Percentiles rank a stretch among this genome's conserved stretches.
phyloP scores from a whole-genome alignment of 257 asterid genomes.

The Orobanche coerulescens region DNA sequence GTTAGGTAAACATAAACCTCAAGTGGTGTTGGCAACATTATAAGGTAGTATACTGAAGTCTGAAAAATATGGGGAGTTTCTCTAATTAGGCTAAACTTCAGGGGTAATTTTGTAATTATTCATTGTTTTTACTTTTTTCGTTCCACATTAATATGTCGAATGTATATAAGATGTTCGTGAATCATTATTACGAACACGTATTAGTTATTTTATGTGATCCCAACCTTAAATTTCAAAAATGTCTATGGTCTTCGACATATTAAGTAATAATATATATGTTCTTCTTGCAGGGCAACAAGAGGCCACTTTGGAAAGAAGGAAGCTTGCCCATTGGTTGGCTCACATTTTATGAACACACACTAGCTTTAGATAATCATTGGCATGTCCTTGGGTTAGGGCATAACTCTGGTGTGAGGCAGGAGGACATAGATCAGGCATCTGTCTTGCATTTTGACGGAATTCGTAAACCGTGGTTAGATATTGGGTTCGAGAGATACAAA shows the following conservation, averaged over 20 bases:
- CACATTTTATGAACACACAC: constrained; percentile 58
- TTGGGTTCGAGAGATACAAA: constrained; percentile 68
- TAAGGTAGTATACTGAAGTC: no score
- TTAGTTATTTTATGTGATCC: no score
- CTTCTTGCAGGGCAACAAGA: constrained; percentile 49
- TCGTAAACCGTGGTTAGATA: constrained; percentile 87
- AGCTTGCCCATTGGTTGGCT: constrained; percentile 88
- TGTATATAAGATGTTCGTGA: no score
- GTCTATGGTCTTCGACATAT: no score
- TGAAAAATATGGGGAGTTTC: no score
- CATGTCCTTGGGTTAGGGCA: constrained; percentile 76
- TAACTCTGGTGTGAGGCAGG: constrained; percentile 40
- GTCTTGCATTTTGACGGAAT: constrained; percentile 82
- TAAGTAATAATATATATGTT: neutral
- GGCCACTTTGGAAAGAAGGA: constrained; percentile 57
- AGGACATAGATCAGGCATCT: constrained; percentile 51
- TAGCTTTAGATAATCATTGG: constrained; percentile 60
- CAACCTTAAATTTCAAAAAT: no score
- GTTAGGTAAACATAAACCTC: no score
- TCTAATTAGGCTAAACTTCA: no score
- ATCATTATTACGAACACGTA: no score
- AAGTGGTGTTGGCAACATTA: neutral
- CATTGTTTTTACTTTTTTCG: neutral
- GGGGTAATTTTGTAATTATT: neutral
- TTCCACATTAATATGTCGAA: neutral